Evolutionary conservation across 1,284 basidiomycete species (phyloP).

Genomic region (Ustilago crameri): DNA sequence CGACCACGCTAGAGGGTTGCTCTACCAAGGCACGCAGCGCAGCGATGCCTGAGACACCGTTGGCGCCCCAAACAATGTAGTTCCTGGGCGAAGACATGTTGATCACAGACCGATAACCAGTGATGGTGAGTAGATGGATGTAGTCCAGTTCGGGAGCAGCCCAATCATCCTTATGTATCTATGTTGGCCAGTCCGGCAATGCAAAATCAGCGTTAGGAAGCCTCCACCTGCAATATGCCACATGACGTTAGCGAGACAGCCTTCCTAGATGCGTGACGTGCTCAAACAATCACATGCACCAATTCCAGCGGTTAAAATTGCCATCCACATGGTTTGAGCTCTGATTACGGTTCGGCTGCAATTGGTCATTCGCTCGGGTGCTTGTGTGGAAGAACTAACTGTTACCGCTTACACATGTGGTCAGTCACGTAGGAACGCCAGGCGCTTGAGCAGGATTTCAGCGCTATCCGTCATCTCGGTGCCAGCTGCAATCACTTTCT

Average conservation of each 20-base stretch:
- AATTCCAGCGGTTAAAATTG: no score
- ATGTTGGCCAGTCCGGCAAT: constrained; percentile 7
- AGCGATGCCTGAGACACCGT: constrained; percentile 41
- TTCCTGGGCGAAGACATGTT: constrained; percentile 26
- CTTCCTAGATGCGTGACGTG: no score
- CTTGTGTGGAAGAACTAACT: no score
- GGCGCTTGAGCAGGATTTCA: constrained; percentile 61
- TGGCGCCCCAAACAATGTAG: constrained; percentile 46
- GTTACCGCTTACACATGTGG: no score
- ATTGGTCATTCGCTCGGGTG: not conserved
- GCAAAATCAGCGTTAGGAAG: constrained; percentile 1
- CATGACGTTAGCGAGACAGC: constrained; percentile 11
- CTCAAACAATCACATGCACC: no score
- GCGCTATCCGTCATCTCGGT: constrained; percentile 62
- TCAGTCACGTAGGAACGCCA: constrained; percentile 53
- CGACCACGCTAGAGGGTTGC: constrained; percentile 17
- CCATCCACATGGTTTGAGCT: not conserved
- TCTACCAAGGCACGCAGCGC: constrained; percentile 43
- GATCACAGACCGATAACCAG: not conserved
- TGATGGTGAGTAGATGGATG: not conserved
- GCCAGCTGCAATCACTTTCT: constrained; percentile 62
- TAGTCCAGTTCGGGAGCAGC: no score
- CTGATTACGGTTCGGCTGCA: not conserved
- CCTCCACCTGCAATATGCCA: not conserved
- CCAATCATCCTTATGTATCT: not conserved